Conservation (phyloP, 2,329 filamentous ascomycete genomes). For the Trichoderma breve region DNA sequence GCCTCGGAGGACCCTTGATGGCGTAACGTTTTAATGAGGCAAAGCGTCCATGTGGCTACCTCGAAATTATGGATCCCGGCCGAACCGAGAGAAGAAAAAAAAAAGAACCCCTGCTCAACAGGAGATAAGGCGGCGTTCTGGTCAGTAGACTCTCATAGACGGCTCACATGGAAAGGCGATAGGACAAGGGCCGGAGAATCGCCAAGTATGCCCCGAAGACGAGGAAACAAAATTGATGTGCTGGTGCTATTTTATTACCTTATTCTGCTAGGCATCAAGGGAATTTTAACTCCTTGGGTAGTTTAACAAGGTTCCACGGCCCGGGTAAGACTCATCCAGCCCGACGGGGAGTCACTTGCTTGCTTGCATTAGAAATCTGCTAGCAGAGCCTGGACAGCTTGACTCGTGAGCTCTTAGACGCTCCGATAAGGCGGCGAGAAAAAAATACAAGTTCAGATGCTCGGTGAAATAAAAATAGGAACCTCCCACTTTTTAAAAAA, state of each 20-base stretch:
- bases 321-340: constrained; percentile 6
- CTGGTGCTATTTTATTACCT: background rate
- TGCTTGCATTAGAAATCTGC: background rate
- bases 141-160: background rate
- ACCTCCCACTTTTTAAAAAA: background rate
- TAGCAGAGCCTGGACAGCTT: background rate
- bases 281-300: background rate
- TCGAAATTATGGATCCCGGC: constrained; percentile 12
- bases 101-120: background rate
- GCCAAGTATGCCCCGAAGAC: background rate
- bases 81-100: background rate
- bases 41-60: constrained; percentile 3
- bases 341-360: constrained; percentile 14
- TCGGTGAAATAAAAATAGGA: background rate
- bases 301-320: background rate
- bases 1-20: constrained; percentile 1
- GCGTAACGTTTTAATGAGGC: background rate
- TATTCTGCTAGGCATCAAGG: background rate
- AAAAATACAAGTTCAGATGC: background rate
- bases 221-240: background rate
- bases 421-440: constrained; percentile 1
- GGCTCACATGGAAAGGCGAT: background rate
- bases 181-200: background rate
- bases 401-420: constrained; percentile 8
- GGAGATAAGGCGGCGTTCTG: constrained; percentile 7